Evolutionary conservation across 768 basidiomycete species (phyloP).

Genomic region (Fomitopsis pulvina): DNA sequence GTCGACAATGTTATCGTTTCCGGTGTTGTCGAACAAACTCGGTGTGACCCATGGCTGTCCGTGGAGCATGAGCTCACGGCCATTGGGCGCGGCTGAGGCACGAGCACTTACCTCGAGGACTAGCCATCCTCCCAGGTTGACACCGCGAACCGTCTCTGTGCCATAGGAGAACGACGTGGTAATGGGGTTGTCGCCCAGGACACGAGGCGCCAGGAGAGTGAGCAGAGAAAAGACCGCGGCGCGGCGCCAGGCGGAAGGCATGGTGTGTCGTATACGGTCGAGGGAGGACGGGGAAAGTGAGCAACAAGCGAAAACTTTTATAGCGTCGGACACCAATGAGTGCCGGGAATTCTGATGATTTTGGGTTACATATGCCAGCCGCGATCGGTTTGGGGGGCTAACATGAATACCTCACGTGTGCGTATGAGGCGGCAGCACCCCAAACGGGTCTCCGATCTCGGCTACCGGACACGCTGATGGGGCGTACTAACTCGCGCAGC

Average conservation of each 20-base stretch:
- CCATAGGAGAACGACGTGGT: slow-evolving; percentile 68
- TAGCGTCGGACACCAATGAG: not conserved
- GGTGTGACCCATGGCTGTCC: slow-evolving; percentile 71
- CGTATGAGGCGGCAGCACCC: not conserved
- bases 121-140: slow-evolving; percentile 72
- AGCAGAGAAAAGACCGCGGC: slow-evolving; percentile 14
- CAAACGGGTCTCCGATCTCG: not conserved
- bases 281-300: slow-evolving; percentile 1
- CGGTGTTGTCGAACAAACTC: slow-evolving; percentile 65
- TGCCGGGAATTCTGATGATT: not conserved
- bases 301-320: not conserved
- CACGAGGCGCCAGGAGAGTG: slow-evolving; percentile 21
- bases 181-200: slow-evolving; percentile 26
- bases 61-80: slow-evolving; percentile 12
- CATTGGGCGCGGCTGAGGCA: slow-evolving; percentile 11
- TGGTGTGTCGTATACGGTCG: slow-evolving; percentile 7
- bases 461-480: not conserved
- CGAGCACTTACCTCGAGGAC: slow-evolving; percentile 38
- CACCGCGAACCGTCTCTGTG: slow-evolving; percentile 67
- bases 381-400: not conserved
- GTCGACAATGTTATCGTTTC: slow-evolving; percentile 51
- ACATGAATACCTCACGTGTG: not conserved
- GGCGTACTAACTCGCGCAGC: not conserved
- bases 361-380: not conserved
- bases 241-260: slow-evolving; percentile 14